Evolutionary conservation across 345 rosid species (phyloP).

Genomic region (Arabidopsis thaliana): TAIR10.1 NC_003076.8:26757001-26757500

Average conservation of each 20-base stretch:
- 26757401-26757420: conserved; percentile 29
- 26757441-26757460: conserved; percentile 24
- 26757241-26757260: conserved; percentile 51
- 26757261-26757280: conserved; percentile 36
- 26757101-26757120: background rate
- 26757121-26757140: background rate
- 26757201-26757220: conserved; percentile 38
- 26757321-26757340: conserved; percentile 34
- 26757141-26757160: background rate
- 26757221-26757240: conserved; percentile 35
- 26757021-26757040: conserved; percentile 58
- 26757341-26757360: conserved; percentile 16
- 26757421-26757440: conserved; percentile 39
- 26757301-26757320: conserved; percentile 36
- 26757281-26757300: conserved; percentile 33
- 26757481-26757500: conserved; percentile 41
- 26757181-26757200: conserved; percentile 17
- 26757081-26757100: conserved; percentile 58
- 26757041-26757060: conserved; percentile 54
- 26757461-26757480: conserved; percentile 3
- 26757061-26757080: conserved; percentile 58
- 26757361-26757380: background rate
- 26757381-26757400: background rate
- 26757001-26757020: conserved; percentile 47
- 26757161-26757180: background rate